Base-by-base conservation (phyloP, 164 flowering plant genomes). In the Vitis rotundifolia region DNA sequence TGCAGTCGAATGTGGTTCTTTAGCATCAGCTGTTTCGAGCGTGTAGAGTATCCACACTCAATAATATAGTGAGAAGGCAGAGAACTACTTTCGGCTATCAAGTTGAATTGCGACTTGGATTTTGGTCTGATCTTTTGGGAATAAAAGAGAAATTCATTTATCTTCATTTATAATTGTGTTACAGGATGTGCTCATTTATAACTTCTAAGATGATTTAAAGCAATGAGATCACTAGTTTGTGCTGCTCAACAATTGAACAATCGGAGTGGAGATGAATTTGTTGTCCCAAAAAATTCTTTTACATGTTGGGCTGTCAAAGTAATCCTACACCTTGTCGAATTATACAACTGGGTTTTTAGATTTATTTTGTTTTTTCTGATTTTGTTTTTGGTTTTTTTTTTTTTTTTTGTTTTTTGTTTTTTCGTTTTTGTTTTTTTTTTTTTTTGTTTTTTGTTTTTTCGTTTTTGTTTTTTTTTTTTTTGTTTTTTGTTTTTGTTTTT, bases 141-240 rank as follows among this genome's bases (percentile, higher is more conserved):
- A 75, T 65, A 65, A 68, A 64, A 31, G 66, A 51, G 50, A 28
- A 37, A 14, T 67, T 9, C 16, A 31, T 71, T 71, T 67, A 48
- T 70, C 18, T 53, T 62, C 49, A 67, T 75, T 61, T 67, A 67
- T 66, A 61, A 66, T 60, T 44, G 60, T n/a, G 15, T 16, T 19
- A 26, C 29, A 49, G 12, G 37, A 49, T 63, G 44, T 16, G 9
- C 12, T 0, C 16, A 66, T 44, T 56, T 58, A 48, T 58, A 12
- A 51, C 47, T 69, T 50, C 64, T 50, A 49, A n/a, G 59, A 37
- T 16, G 69, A 52, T 53, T 68, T 18, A 28, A 73, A 55, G 63
- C 52, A 63, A 67, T 67, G 55, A 55, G 64, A 48, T 65, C 49
- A 48, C 55, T 63, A 44, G 62, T 37, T 63, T 37, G 22, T 51